phyloP scores from a whole-genome alignment of 192 early-diverging fungal genomes.

The Umbelopsis sp. region DNA sequence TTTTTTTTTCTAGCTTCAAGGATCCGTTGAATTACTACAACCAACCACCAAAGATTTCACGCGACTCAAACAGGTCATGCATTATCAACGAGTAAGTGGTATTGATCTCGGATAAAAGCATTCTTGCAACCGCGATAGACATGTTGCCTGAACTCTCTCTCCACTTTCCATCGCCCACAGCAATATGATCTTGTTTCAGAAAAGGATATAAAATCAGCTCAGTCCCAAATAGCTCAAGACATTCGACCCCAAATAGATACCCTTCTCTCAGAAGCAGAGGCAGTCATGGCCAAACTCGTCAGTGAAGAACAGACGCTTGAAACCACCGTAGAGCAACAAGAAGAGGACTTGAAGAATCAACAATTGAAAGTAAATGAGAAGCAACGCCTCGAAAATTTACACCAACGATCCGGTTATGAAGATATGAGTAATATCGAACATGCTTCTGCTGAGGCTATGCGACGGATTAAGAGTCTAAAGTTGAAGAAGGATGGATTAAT shows the following conservation, averaged over 20 bases:
- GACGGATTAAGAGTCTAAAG: neutral
- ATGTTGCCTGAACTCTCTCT: neutral
- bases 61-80: constrained; percentile 1
- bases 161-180: neutral
- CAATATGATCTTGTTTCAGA: constrained; percentile 15
- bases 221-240: constrained; percentile 5
- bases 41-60: constrained; percentile 14
- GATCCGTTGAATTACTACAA: constrained; percentile 2
- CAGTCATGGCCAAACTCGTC: neutral
- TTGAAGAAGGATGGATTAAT: constrained; percentile 12
- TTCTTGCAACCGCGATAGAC: neutral
- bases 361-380: neutral
- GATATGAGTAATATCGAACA: neutral
- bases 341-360: constrained; percentile 2
- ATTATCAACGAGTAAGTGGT: constrained; percentile 8
- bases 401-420: neutral
- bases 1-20: neutral
- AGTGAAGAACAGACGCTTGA: neutral
- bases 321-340: neutral
- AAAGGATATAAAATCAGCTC: constrained; percentile 11
- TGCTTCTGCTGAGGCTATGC: neutral
- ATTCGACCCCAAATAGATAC: constrained; percentile 5
- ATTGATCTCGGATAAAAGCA: no score
- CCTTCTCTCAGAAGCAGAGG: neutral
- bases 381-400: neutral